A percentile compares a stretch with the other conserved stretches of the same genome.
Conservation (phyloP, 2,329 filamentous ascomycete species). For the Fusarium protoensiforme region DNA sequence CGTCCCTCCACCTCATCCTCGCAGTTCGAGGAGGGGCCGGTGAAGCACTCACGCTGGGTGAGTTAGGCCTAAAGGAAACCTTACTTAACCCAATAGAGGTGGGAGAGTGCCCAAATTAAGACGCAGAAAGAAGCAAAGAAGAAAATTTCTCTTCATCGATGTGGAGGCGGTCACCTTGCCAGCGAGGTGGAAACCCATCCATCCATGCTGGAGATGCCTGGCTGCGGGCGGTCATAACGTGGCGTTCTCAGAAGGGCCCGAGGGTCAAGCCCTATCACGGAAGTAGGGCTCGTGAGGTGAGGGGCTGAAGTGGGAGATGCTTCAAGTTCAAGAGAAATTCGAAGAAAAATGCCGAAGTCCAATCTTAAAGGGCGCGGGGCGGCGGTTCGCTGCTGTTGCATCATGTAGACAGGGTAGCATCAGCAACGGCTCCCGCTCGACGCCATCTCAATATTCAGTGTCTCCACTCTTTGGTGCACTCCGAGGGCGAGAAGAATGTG, state of each 20-base stretch:
- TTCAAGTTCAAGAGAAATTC: constrained; percentile 13
- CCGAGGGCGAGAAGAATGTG: not conserved
- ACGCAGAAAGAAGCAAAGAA: constrained; percentile 23
- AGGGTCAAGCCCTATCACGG: constrained; percentile 32
- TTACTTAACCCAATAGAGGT: constrained; percentile 12
- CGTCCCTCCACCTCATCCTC: constrained; percentile 35
- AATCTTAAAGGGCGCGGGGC: constrained; percentile 27
- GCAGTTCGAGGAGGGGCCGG: constrained; percentile 13
- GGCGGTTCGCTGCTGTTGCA: constrained; percentile 28
- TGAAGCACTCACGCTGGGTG: constrained; percentile 24
- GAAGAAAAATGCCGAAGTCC: constrained; percentile 17
- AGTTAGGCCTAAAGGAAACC: constrained; percentile 23
- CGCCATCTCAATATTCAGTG: constrained; percentile 22
- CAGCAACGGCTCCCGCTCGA: constrained; percentile 34
- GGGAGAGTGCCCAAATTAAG: constrained; percentile 17
- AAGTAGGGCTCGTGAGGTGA: constrained; percentile 21
- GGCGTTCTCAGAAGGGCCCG: constrained; percentile 37
- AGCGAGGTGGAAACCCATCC: constrained; percentile 41
- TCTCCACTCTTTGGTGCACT: constrained; percentile 15
- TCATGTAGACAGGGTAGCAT: constrained; percentile 26
- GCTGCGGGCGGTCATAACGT: constrained; percentile 39
- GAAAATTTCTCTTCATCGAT: constrained; percentile 39
- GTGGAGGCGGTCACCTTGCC: constrained; percentile 43
- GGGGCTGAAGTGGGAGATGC: constrained; percentile 18
- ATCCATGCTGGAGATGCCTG: constrained; percentile 20